phyloP scores from a whole-genome alignment of 441 rosid species.

The Oxalis stricta region DNA sequence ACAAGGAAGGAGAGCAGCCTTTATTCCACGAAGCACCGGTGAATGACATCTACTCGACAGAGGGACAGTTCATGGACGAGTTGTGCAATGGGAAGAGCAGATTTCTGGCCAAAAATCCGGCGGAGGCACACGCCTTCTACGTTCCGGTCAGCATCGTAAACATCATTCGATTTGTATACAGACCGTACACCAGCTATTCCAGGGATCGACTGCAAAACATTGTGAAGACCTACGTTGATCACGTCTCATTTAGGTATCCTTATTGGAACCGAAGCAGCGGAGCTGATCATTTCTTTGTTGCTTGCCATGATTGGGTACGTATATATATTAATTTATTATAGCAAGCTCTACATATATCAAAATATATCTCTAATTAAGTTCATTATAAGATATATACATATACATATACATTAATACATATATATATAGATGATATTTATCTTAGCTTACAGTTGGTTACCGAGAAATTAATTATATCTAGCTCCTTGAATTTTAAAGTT shows the following conservation, averaged over 20 bases:
- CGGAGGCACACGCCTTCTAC: constrained; percentile 39
- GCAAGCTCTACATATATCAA: too few relatives aligned
- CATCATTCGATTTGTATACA: constrained; percentile 32
- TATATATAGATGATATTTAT: too few relatives aligned
- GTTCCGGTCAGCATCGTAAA: constrained; percentile 36
- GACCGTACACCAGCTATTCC: constrained; percentile 33
- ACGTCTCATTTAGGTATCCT: constrained; percentile 36
- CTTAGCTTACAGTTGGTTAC: too few relatives aligned
- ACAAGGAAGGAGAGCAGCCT: constrained; percentile 66
- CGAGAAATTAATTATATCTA: too few relatives aligned
- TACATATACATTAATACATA: too few relatives aligned
- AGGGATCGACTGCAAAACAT: constrained; percentile 38
- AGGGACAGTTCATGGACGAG: constrained; percentile 68
- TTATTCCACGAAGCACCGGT: constrained; percentile 59
- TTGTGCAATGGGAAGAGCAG: constrained; percentile 26
- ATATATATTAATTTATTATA: too few relatives aligned
- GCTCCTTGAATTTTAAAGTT: too few relatives aligned
- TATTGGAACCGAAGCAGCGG: constrained; percentile 66
- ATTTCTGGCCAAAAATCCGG: constrained; percentile 33
- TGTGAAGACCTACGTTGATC: constrained; percentile 36
- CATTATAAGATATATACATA: too few relatives aligned
- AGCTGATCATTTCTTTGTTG: constrained; percentile 71
- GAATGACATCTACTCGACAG: constrained; percentile 44
- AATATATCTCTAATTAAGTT: too few relatives aligned
- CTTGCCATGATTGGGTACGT: constrained; percentile 87